phyloP scores from a whole-genome alignment of 352 stramenopile species.

The Peronospora tabacina region DNA sequence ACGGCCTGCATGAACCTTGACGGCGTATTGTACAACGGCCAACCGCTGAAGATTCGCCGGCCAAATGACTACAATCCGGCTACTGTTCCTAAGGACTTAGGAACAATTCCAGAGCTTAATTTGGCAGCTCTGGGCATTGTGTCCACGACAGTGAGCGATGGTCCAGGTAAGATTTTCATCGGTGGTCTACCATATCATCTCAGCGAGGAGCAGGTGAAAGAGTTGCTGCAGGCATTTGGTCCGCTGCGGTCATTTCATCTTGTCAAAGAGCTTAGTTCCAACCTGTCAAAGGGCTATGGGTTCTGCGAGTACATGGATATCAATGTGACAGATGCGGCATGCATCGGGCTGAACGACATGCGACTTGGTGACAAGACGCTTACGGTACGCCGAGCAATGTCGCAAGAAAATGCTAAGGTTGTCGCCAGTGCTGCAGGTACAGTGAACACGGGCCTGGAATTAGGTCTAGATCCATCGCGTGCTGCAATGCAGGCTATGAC shows the following conservation, averaged over 20 bases:
- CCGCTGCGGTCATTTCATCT: slow-evolving; percentile 93
- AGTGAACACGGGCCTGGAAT: slow-evolving; percentile 57
- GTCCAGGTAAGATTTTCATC: slow-evolving; percentile 98
- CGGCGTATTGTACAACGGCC: slow-evolving; percentile 90
- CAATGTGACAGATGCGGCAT: slow-evolving; percentile 86
- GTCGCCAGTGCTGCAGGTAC: slow-evolving; percentile 55
- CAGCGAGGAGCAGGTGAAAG: slow-evolving; percentile 91
- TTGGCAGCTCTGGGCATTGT: slow-evolving; percentile 91
- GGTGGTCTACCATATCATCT: slow-evolving; percentile 96
- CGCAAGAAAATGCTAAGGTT: slow-evolving; percentile 60
- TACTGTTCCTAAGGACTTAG: slow-evolving; percentile 78
- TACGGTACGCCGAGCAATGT: slow-evolving; percentile 84
- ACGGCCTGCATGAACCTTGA: slow-evolving; percentile 95
- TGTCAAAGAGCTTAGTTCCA: slow-evolving; percentile 89
- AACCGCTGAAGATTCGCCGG: slow-evolving; percentile 93
- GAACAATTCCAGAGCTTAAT: slow-evolving; percentile 85
- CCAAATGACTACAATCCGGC: slow-evolving; percentile 96
- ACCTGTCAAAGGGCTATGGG: slow-evolving; percentile 94
- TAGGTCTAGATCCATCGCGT: slow-evolving; percentile 58
- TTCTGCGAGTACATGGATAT: slow-evolving; percentile 96
- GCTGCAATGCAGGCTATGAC: slow-evolving; percentile 64
- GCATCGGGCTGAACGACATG: slow-evolving; percentile 95
- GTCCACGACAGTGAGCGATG: slow-evolving; percentile 91
- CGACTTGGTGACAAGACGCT: slow-evolving; percentile 87
- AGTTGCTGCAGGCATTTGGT: slow-evolving; percentile 94